Percentiles rank a stretch among this genome's conserved stretches.
Evolutionary conservation across 495 filamentous ascomycete genomes (phyloP).

Genomic region (Melanomma pulvis-pyrius): DNA sequence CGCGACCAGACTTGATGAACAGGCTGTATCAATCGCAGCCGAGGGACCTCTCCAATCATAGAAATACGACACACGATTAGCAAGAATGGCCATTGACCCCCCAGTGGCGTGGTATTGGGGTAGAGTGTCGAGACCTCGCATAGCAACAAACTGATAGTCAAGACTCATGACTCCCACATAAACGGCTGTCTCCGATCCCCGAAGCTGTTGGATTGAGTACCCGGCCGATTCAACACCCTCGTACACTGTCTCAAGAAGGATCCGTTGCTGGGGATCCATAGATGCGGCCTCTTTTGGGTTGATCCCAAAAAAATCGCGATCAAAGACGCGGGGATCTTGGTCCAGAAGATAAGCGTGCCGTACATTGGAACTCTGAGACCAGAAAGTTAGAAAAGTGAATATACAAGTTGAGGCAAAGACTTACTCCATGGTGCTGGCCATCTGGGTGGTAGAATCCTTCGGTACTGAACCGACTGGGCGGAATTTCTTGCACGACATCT

Average conservation of each 20-base stretch:
- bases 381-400: no score
- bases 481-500: constrained; percentile 31
- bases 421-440: constrained; percentile 1
- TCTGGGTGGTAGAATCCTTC: constrained; percentile 16
- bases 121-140: neutral
- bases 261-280: constrained; percentile 18
- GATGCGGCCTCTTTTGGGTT: constrained; percentile 6
- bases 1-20: neutral
- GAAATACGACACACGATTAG: neutral
- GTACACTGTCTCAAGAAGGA: constrained; percentile 13
- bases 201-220: neutral
- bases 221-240: constrained; percentile 8
- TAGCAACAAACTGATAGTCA: constrained; percentile 2
- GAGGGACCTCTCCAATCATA: neutral
- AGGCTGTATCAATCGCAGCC: neutral
- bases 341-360: neutral
- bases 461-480: neutral
- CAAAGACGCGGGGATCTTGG: neutral
- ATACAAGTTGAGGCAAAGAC: neutral
- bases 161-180: constrained; percentile 31
- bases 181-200: neutral
- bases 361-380: no score
- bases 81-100: neutral
- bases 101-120: neutral
- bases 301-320: constrained; percentile 6